Base-by-base conservation (phyloP, 768 basidiomycete species). In the Basidioascus undulatus region DNA sequence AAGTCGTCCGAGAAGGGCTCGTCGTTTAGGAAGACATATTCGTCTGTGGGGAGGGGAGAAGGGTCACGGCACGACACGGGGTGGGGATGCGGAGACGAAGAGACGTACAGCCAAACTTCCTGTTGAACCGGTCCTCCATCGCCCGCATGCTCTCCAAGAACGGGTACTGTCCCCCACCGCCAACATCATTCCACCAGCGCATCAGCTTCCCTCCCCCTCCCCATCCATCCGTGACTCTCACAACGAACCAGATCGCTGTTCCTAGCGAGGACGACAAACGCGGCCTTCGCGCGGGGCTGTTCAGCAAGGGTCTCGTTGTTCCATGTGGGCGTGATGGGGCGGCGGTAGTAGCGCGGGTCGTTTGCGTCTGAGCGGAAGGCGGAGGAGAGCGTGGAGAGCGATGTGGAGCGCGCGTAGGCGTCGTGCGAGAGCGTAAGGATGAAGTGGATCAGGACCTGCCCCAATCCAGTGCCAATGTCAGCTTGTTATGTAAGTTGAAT, bases 101-200 rank as follows among this genome's bases (percentile, higher is more conserved):
- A 10, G 26, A 45, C 11, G 25, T 23, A 16, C 26, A 44, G 23
- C 38, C 26, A 37, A 42, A 76, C 45, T 65, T 68, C 37, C 63
- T 61, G 57, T 92, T 92, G 62, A 92, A 92, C 32, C 77, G 64
- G 55, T 84, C 79, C 59, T 94, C 89, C 61, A 82, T 60, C 55
- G 78, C 73, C 52, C 73, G 70, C 57, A 79, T 65, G 47, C 71
- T 74, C 47, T 62, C 66, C 31, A 72, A 51, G 39, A 77, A 67
- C 5, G 70, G 69, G 38, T 64, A 61, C n/a, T n/a, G n/a, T n/a
- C 40, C 56, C 56, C 55, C 11, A 57, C 26, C 41, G 56, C 53
- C 23, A 52, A 55, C 39, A 56, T 58, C 35, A 55, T 31, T 9
- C 54, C 57, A 53, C 35, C 12, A 23, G 11, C 15, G 9, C 16